phyloP scores from a whole-genome alignment of 108 stramenopile genomes.

The Poteriospumella lacustris region DNA sequence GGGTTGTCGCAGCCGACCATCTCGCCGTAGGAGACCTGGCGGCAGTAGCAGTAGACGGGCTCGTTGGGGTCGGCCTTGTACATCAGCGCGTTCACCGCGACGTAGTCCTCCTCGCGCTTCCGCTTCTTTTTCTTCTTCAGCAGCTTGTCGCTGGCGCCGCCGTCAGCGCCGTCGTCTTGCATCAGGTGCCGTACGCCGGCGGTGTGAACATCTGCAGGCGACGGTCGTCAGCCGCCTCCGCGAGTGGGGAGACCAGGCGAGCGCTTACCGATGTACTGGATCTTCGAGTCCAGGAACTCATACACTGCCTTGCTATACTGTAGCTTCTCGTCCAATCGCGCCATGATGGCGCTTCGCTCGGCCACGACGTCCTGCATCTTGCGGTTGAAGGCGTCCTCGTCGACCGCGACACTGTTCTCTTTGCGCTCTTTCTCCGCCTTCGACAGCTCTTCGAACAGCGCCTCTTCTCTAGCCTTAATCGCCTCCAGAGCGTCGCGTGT shows the following conservation, averaged over 20 bases:
- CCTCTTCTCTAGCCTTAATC: not conserved
- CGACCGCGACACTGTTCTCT: no score
- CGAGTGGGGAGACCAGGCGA: not conserved
- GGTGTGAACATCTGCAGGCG: not conserved
- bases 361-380: not conserved
- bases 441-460: not conserved
- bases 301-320: not conserved
- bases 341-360: not conserved
- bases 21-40: conserved; percentile 36
- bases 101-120: not conserved
- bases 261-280: not conserved
- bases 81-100: not conserved
- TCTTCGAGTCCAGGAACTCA: not conserved
- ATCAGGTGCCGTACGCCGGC: not conserved
- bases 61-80: conserved; percentile 12
- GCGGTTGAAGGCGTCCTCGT: not conserved
- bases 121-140: not conserved
- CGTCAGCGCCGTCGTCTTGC: not conserved
- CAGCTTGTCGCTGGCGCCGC: not conserved
- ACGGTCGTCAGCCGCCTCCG: not conserved
- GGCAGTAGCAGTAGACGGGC: conserved; percentile 43
- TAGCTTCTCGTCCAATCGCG: not conserved
- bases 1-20: conserved; percentile 47
- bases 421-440: not conserved
- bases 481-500: no score